Base-by-base conservation (phyloP, 2,329 filamentous ascomycete genomes). In the Xylaria sp. region DNA sequence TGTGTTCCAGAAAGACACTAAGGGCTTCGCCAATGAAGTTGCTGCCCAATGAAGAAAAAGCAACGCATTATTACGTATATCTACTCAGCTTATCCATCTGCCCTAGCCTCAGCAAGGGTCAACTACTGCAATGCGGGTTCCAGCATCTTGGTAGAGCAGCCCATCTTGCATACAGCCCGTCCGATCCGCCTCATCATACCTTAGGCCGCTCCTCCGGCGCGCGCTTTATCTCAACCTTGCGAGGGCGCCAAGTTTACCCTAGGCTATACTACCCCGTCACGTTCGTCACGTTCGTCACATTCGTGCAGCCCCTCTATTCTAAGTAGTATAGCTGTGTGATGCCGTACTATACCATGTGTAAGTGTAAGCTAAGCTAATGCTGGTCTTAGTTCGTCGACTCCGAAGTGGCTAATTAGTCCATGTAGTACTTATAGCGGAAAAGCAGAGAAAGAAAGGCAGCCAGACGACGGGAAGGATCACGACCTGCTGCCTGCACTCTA, bases 101-200 rank as follows among this genome's bases (percentile, higher is more conserved):
- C 38, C n/a, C 29, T n/a, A 52, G 9, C 13, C 35, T 19, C 44
- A 23, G 41, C 33, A 49, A 49, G 52, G 44, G 37, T 52, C 40
- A 57, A 55, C 37, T 46, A 27, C 44, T 54, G 55, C 43, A 41
- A 44, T 25, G 49, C 52, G 15, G 25, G 35, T 47, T 61, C 55
- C 62, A 54, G 47, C 11, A 56, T 58, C 58, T 62, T 56, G 64
- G 58, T 59, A 64, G 35, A 46, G 57, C 17, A 46, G 48, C 55
- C 37, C 54, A 64, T 66, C 63, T 64, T 61, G 62, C 64, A 64
- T 64, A 57, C 48, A 51, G 43, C 54, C 61, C 61, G 31, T 47
- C 51, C 46, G 59, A 63, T 62, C 54, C 51, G 49, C 41, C 37
- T 38, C 54, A 11, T 38, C 54, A 11, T 40, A 41, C 58, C 44